Base-by-base conservation (phyloP, 805 yeast genomes). In the Saccharomycopsis schoenii region DNA sequence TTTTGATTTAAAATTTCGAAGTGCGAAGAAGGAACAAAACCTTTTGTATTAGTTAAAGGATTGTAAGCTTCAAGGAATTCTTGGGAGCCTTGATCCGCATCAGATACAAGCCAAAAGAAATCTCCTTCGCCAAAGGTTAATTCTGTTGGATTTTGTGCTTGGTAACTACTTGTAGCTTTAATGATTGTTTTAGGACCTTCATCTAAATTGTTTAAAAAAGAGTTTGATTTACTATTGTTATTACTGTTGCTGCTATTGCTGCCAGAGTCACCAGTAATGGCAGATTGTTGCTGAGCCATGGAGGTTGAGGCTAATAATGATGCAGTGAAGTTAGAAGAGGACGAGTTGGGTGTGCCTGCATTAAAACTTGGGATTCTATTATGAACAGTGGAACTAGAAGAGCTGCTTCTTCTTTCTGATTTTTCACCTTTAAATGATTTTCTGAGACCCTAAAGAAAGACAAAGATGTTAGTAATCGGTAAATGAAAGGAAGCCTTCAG, bases 51-150 rank as follows among this genome's bases (percentile, higher is more conserved):
- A 40, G 88, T 83, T 56, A 87, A 81, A 14, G 98, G 97, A 70
- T 93, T 91, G 58, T 85, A 83, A 1, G 96, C 97, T 68, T 89
- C 91, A 68, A 83, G 89, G 92, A 96, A 91, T 51, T 77, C 81
- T 12, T 72, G 67, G 66, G 84, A 86, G 60, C 81, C 77, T 60
- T 81, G 82, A 4, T 47, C 52, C 12, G 21, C 25, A 60, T 82
- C 80, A 24, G 83, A 83, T 47, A 80, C 77, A 1, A 94, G 96
- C 69, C 89, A 90, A 74, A 92, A 89, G 70, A 91, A 92, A 69
- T 93, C 97, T 43, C 97, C 97, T 66, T 84, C 83, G 52, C 73
- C 69, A 71, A 94, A 93, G 37, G 83, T 78, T 41, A 93, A 78
- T 70, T 93, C 97, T 67, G 86, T 92, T 0, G 96, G 87, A 11